Base-by-base conservation (phyloP, 2,329 filamentous ascomycete species). In the Alternaria sp. region DNA sequence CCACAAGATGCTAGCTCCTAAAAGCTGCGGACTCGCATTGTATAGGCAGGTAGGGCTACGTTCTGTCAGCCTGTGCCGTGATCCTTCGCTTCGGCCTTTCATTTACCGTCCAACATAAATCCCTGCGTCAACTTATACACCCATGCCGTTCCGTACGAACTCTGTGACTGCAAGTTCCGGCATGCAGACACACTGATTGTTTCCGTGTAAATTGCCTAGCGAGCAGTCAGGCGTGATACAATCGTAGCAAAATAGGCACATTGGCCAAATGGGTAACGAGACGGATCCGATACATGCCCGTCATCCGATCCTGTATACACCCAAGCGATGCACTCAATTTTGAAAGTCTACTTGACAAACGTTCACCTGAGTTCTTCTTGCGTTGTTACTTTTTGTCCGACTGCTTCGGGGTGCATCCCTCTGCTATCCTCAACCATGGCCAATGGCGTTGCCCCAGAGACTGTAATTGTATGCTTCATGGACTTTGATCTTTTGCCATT, bases 401-500 rank as follows among this genome's bases (percentile, higher is more conserved):
- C 11, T 34, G 33, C 7, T 48, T 26, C 34, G 11, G 21, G 34
- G 41, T 39, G n/a, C 11, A 13, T 37, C 8, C 24, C 11, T 23
- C 17, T 13, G 7, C 14, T n/a, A 9, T 17, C 10, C 21, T 34
- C 4, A 17, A 49, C 36, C 42, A 63, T 63, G 62, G 31, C 58
- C 24, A 53, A 41, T 13, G 48, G 51, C 29, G 51, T 65, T 45
- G 52, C 52, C 26, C 42, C 60, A 48, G 51, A 59, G 21, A 33
- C 51, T 37, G 63, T 63, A 8, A 57, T 65, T 17, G 61, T 65
- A 56, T 39, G 63, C 60, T 33, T 17, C 21, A 11, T 10, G 13
- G n/a, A 48, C 21, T 26, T 34, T 3, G 0, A 2, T 26, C 7
- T 36, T 3, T 21, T 34, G 2, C 7, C 4, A 1, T 28, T 8